A percentile compares a stretch with the other conserved stretches of the same genome.
phyloP scores from a whole-genome alignment of 305 asterid species.

The Rubia peregrina region DNA sequence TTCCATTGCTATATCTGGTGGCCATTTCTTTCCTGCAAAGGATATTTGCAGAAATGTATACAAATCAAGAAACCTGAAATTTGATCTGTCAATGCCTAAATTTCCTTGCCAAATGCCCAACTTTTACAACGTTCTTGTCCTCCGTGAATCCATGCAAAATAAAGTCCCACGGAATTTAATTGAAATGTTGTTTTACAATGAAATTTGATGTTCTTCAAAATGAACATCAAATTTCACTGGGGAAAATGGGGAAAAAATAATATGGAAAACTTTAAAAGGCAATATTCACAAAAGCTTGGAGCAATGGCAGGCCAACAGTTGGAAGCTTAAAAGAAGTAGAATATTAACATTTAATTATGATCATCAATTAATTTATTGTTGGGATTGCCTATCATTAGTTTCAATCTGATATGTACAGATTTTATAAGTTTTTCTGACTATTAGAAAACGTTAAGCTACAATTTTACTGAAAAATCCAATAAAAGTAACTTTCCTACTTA shows the following conservation, averaged over 20 bases:
- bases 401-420: background rate
- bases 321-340: background rate
- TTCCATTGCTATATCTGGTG: background rate
- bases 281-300: background rate
- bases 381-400: background rate
- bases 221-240: background rate
- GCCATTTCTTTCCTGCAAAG: slow-evolving; percentile 8
- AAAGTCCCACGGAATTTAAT: background rate
- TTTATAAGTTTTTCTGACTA: too few species aligned
- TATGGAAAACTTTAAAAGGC: background rate
- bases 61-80: background rate
- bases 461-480: too few species aligned
- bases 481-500: background rate
- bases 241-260: background rate
- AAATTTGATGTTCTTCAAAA: background rate
- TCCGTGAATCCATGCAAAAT: background rate
- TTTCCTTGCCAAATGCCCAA: background rate
- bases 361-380: too few species aligned
- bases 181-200: background rate
- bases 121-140: background rate
- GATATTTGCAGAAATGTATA: slow-evolving; percentile 1
- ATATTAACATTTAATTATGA: background rate
- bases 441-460: too few species aligned
- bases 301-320: background rate
- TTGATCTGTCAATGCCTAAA: background rate